These are phyloP conservation scores for Tylopilus sp. DNA, from an alignment of 1,284 basidiomycete genomes.

Conservation along the genomic window DNA sequence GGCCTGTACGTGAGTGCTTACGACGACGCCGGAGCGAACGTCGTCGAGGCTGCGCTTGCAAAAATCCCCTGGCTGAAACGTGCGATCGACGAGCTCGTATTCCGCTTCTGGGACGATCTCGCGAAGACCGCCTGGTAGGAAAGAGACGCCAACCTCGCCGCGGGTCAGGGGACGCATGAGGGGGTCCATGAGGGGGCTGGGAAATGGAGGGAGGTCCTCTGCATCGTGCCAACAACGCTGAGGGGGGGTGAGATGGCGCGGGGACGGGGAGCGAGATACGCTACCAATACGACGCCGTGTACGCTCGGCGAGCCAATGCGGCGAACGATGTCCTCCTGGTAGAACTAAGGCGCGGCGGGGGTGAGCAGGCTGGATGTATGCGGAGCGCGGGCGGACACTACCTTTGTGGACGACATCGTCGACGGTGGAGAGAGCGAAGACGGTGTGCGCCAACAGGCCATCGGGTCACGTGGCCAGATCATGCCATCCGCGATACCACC, in stretches of 20 bases:
- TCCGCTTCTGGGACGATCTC: slow-evolving; percentile 73
- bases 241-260: slow-evolving; percentile 3
- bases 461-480: slow-evolving; percentile 22
- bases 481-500: background rate
- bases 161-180: slow-evolving; percentile 72
- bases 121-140: slow-evolving; percentile 56
- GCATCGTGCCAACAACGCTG: slow-evolving; percentile 83
- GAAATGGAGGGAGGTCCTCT: slow-evolving; percentile 55
- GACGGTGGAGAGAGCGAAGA: background rate
- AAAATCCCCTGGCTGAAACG: slow-evolving; percentile 78
- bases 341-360: slow-evolving; percentile 49
- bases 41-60: slow-evolving; percentile 80
- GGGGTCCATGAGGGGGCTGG: slow-evolving; percentile 54
- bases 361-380: background rate
- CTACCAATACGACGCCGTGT: slow-evolving; percentile 32
- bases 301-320: slow-evolving; percentile 43
- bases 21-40: slow-evolving; percentile 76
- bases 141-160: slow-evolving; percentile 83
- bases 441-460: background rate
- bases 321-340: slow-evolving; percentile 73
- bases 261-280: background rate
- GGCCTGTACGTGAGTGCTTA: slow-evolving; percentile 59
- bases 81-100: slow-evolving; percentile 75
- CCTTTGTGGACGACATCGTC: slow-evolving; percentile 31
- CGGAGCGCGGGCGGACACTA: slow-evolving; percentile 11